Percentiles rank a stretch among this genome's conserved stretches.
These are phyloP conservation scores for Litsea cubeba DNA, from an alignment of 164 flowering plant genomes.

Conservation along the genomic window DNA sequence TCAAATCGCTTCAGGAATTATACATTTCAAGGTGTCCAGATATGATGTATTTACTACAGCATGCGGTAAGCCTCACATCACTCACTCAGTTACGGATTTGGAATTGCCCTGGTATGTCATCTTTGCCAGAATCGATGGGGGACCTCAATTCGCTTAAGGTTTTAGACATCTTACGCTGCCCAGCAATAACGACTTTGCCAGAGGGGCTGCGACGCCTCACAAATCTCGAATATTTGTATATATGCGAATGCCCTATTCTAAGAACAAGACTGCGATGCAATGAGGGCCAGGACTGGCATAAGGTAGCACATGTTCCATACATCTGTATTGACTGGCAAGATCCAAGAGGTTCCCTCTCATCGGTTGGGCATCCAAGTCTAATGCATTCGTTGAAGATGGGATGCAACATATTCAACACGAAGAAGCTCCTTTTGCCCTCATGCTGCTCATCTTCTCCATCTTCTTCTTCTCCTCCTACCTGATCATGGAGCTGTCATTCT, in stretches of 20 bases:
- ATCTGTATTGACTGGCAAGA: not conserved
- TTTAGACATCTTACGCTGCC: conserved; percentile 8
- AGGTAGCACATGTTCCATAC: conserved; percentile 12
- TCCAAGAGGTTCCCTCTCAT: no score
- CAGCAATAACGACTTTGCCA: conserved; percentile 12
- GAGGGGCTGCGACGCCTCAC: not conserved
- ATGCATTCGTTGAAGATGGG: no score
- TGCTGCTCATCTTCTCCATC: no score
- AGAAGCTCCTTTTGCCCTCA: no score
- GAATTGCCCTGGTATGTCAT: not conserved
- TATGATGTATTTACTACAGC: not conserved
- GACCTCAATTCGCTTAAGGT: conserved; percentile 11
- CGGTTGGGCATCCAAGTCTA: no score
- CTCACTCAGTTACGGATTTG: not conserved
- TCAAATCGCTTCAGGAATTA: not conserved
- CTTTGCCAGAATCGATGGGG: conserved; percentile 23
- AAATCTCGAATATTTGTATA: not conserved
- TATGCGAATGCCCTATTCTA: not conserved
- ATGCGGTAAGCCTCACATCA: not conserved
- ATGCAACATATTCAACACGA: no score
- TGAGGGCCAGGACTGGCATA: conserved; percentile 13
- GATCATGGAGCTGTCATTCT: no score
- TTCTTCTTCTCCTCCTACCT: no score
- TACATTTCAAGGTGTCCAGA: not conserved
- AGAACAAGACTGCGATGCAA: not conserved